Evolutionary conservation across 768 basidiomycete genomes (phyloP), one percentile per base, ranked within the genome.

Genomic region (Panus rudis): DNA sequence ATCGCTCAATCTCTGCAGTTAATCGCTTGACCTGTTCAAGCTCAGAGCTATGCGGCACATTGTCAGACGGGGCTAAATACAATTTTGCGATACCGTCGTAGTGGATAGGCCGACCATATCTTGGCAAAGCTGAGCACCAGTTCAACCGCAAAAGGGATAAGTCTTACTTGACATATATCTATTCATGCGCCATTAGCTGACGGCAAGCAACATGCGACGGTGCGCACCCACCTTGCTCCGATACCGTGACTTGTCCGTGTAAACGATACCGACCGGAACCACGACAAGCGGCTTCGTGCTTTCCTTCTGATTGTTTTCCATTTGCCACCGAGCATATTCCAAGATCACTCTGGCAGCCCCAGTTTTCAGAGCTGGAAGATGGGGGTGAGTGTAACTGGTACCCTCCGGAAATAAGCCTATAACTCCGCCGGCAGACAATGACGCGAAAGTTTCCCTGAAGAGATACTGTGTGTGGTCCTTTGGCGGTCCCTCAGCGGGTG

Each of bases 381-480:
- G 74, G 4, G 93, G 92, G 58, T 92, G 89, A 3, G 92, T 94
- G 63, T 96, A 93, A 58, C 84, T 86, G 20, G 86, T 88, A 32
- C 91, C 92, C 62, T 94, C 92, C 4, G 92, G 92, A 57, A 99
- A 99, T 35, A 98, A 71, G 3, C 90, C 94, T 42, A 99, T 85
- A 17, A 78, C 88, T 51, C 84, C 77, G 10, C 84, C 88, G 17
- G 66, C 68, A 16, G 79, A 73, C 23, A 99, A 73, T 0, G 84
- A 85, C 42, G 92, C 85, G 54, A 97, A 84, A 0, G 93, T 96
- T 40, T 89, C 86, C 50, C 79, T 77, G 68, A 94, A 93, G 14
- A 98, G 70, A 12, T 78, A 75, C 56, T 88, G n/a, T 82, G 43
- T 86, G 83, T 63, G 94, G 89, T 65, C 89, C 90, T 51, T 76